Conservation (phyloP, 345 rosid species). For the Eucalyptus pumila region DNA sequence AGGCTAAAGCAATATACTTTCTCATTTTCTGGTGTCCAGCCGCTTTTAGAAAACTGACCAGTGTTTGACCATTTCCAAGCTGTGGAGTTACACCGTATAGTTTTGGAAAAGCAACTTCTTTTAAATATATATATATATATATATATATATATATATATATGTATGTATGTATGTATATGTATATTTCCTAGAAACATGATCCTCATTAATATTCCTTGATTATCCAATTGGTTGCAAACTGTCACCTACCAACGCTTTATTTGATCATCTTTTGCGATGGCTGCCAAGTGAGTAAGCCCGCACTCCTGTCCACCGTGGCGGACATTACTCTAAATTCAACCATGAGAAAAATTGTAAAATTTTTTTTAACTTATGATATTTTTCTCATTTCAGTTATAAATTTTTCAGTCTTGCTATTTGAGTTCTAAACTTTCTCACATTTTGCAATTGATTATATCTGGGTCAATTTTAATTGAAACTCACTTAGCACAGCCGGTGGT, state of each 20-base stretch:
- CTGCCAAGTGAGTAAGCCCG: neutral
- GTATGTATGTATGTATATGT: no score
- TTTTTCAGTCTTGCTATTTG: no score
- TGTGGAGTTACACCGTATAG: neutral
- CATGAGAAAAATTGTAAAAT: neutral
- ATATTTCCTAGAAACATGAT: no score
- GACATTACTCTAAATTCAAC: neutral
- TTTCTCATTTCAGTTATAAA: no score
- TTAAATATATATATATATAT: no score
- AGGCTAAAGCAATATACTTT: neutral
- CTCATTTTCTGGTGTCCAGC: neutral
- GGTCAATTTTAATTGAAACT: no score
- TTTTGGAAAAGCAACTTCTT: neutral
- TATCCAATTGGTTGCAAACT: neutral
- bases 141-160: no score
- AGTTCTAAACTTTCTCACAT: no score
- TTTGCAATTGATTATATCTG: no score
- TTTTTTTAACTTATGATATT: no score
- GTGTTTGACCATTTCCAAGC: neutral
- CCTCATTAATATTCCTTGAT: neutral
- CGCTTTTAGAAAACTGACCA: neutral
- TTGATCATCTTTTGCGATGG: neutral
- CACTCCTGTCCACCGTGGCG: neutral
- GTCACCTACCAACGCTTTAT: neutral
- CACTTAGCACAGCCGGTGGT: fast-evolving